phyloP scores from a whole-genome alignment of 257 asterid genomes.

The Fraxinus quadrangulata region DNA sequence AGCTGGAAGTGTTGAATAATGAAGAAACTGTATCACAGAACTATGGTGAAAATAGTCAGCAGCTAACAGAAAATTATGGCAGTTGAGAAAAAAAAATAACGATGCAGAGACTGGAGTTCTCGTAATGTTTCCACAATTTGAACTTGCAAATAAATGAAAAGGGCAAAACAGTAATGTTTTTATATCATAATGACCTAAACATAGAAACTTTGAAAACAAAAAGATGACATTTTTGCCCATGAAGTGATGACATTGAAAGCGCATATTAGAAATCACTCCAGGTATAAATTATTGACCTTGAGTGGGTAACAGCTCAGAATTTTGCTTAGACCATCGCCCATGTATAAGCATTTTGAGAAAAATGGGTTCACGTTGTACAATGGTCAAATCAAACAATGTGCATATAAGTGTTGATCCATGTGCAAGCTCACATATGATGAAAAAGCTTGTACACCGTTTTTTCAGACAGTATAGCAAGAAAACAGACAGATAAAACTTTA shows the following conservation, averaged over 20 bases:
- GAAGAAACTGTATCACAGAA: background rate
- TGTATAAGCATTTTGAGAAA: background rate
- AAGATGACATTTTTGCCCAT: background rate
- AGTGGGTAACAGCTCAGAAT: background rate
- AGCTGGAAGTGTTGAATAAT: constrained; percentile 9
- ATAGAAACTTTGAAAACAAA: background rate
- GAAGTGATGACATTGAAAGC: background rate
- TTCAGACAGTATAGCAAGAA: background rate
- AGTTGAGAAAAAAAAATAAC: background rate
- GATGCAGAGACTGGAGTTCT: background rate
- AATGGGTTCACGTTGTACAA: background rate
- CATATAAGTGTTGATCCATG: background rate
- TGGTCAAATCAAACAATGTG: background rate
- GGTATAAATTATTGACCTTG: background rate
- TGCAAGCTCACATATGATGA: background rate
- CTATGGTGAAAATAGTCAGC: no score
- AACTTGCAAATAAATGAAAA: background rate
- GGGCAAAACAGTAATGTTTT: background rate
- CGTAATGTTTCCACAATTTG: constrained; percentile 3
- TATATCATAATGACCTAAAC: background rate
- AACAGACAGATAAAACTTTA: background rate
- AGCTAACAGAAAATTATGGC: no score
- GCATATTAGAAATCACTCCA: background rate
- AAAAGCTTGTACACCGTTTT: background rate
- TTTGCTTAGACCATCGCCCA: background rate